phyloP scores from a whole-genome alignment of 1,284 basidiomycete species.

The Pseudozyma hubeiensis region DNA sequence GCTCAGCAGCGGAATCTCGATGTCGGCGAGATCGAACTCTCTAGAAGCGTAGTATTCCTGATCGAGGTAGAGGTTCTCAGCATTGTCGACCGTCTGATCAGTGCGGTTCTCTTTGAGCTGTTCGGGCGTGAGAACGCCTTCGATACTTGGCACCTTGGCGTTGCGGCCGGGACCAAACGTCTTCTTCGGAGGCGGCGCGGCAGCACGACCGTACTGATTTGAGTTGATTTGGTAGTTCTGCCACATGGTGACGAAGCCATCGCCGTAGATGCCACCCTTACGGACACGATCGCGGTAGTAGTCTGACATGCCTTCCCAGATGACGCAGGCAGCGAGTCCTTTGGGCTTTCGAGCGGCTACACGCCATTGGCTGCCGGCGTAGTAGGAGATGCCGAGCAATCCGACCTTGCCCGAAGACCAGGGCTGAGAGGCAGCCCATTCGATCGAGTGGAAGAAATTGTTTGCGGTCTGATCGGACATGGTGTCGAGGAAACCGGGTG shows the following conservation, averaged over 20 bases:
- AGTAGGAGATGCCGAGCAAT: constrained; percentile 68
- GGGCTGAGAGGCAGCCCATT: constrained; percentile 67
- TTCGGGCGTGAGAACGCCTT: constrained; percentile 58
- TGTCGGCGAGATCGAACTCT: constrained; percentile 62
- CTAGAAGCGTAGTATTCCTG: constrained; percentile 62
- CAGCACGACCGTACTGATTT: constrained; percentile 65
- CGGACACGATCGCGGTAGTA: constrained; percentile 67
- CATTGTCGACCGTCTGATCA: constrained; percentile 64
- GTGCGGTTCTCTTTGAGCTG: constrained; percentile 58
- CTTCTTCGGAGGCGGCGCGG: constrained; percentile 14
- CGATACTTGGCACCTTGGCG: constrained; percentile 57
- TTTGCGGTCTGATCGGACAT: constrained; percentile 62
- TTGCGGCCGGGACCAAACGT: constrained; percentile 16
- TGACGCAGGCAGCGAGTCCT: constrained; percentile 67
- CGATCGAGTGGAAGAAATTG: constrained; percentile 66
- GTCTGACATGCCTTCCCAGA: constrained; percentile 68
- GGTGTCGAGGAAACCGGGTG: constrained; percentile 65
- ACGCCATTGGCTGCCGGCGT: constrained; percentile 67
- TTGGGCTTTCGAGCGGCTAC: constrained; percentile 68
- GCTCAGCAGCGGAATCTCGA: constrained; percentile 64
- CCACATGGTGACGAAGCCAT: constrained; percentile 66
- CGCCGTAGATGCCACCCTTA: constrained; percentile 67
- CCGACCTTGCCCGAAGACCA: constrained; percentile 68
- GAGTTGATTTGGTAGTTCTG: constrained; percentile 63
- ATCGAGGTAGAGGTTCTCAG: constrained; percentile 62